A percentile compares a stretch with the other conserved stretches of the same genome.
Conservation (phyloP, 2,329 filamentous ascomycete genomes). For the Aspergillus sp. region DNA sequence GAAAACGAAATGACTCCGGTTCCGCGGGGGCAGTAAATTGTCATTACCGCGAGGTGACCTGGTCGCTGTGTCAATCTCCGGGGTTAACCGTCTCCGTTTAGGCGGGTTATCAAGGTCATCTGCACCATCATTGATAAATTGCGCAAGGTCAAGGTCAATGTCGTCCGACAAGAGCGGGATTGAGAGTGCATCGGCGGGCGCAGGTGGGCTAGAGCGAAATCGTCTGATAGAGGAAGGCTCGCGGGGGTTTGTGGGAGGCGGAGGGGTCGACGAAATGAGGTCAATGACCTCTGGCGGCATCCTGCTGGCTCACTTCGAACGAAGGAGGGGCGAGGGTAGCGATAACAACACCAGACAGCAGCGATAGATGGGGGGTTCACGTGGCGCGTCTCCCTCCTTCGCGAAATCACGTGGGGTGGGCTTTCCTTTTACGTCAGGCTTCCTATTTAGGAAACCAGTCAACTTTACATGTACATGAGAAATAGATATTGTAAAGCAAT, state of each 20-base stretch:
- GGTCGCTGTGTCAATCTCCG: slow-evolving; percentile 13
- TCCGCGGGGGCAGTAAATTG: slow-evolving; percentile 1
- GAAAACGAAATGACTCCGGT: slow-evolving; percentile 23
- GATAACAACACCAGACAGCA: not conserved
- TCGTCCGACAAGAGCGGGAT: slow-evolving; percentile 27
- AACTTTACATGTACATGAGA: too few relatives aligned
- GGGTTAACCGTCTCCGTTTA: slow-evolving; percentile 33
- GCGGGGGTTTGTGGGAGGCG: slow-evolving; percentile 16
- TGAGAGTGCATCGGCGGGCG: not conserved
- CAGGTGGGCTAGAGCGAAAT: slow-evolving; percentile 13
- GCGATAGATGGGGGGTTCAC: not conserved
- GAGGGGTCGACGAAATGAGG: slow-evolving; percentile 38
- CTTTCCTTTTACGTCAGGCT: not conserved
- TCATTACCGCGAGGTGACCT: slow-evolving; percentile 2
- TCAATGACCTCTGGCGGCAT: slow-evolving; percentile 44
- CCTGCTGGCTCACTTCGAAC: not conserved
- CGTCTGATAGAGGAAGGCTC: slow-evolving; percentile 16
- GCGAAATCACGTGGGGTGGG: not conserved
- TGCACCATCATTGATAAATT: slow-evolving; percentile 27
- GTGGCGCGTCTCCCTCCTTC: not conserved
- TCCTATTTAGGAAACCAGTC: not conserved
- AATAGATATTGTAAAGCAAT: too few relatives aligned
- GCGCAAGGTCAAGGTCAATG: slow-evolving; percentile 26
- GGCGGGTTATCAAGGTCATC: slow-evolving; percentile 22
- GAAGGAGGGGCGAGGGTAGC: not conserved